These are phyloP conservation scores for Beauveria asiatica DNA, from an alignment of 2,329 filamentous ascomycete genomes.

Conservation along the genomic window DNA sequence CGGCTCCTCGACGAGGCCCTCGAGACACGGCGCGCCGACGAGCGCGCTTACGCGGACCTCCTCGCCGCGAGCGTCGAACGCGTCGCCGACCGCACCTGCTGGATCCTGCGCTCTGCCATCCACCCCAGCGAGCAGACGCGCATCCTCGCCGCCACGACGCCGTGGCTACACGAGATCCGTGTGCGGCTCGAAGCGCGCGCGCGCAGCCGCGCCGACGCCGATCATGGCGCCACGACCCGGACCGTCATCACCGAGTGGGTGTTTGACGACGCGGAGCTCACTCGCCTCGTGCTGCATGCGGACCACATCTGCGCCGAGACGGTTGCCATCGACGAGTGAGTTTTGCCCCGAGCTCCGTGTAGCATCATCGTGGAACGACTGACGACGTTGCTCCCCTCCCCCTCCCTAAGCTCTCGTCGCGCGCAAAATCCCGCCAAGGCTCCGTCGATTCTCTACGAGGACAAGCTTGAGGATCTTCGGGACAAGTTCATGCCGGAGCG, in stretches of 20 bases:
- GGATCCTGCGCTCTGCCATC: background rate
- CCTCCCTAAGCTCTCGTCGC: background rate
- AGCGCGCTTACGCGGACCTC: conserved; percentile 6
- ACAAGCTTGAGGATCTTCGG: conserved; percentile 9
- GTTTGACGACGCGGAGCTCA: background rate
- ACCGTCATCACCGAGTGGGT: conserved; percentile 3
- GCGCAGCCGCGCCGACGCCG: background rate
- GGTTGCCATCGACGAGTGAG: background rate
- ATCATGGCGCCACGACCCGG: background rate
- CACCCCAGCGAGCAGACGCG: background rate
- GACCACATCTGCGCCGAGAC: background rate
- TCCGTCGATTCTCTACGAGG: conserved; percentile 2
- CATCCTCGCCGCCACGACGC: background rate
- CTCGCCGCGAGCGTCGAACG: background rate
- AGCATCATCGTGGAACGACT: background rate
- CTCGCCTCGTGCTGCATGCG: background rate
- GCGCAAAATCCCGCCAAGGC: background rate
- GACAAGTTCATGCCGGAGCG: conserved; percentile 8
- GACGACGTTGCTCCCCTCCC: background rate
- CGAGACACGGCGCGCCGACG: background rate
- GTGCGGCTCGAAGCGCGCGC: background rate
- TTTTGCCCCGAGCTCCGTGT: background rate
- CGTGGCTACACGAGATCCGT: conserved; percentile 2
- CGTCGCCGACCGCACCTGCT: background rate
- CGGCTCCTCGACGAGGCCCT: background rate